Conservation (phyloP, 805 yeast species). For the Cephaloascus fragrans region DNA sequence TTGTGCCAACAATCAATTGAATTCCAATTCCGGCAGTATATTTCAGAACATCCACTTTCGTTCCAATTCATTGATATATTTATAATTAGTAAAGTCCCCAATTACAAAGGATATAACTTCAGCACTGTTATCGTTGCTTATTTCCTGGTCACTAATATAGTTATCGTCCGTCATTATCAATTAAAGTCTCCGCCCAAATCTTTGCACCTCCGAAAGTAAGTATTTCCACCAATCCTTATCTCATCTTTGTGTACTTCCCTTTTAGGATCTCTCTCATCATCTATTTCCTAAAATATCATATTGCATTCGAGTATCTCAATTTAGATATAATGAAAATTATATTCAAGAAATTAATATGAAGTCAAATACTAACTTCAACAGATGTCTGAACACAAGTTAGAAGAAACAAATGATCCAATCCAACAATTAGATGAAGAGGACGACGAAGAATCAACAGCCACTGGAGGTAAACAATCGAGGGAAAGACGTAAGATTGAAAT, state of each 20-base stretch:
- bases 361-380: slow-evolving; percentile 1
- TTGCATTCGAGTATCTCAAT: background rate
- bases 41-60: too few species aligned
- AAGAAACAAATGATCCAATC: slow-evolving; percentile 4
- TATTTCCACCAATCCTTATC: too few species aligned
- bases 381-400: slow-evolving; percentile 1
- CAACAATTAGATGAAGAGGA: slow-evolving; percentile 22
- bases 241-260: background rate
- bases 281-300: background rate
- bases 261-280: background rate
- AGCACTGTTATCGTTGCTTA: too few species aligned
- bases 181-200: too few species aligned
- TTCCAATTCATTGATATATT: too few species aligned
- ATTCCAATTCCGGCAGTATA: too few species aligned
- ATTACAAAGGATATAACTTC: too few species aligned
- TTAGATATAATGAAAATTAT: background rate
- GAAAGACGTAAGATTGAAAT: slow-evolving; percentile 88
- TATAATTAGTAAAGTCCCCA: too few species aligned
- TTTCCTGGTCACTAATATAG: too few species aligned
- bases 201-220: too few species aligned
- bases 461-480: slow-evolving; percentile 39
- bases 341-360: background rate
- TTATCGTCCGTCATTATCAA: too few species aligned
- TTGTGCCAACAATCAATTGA: too few species aligned
- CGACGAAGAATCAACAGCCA: slow-evolving; percentile 41